A percentile compares a stretch with the other conserved stretches of the same genome.
Evolutionary conservation across 1,139 yeast species (phyloP).

Genomic region (Lodderomyces orthopsilosis): DNA sequence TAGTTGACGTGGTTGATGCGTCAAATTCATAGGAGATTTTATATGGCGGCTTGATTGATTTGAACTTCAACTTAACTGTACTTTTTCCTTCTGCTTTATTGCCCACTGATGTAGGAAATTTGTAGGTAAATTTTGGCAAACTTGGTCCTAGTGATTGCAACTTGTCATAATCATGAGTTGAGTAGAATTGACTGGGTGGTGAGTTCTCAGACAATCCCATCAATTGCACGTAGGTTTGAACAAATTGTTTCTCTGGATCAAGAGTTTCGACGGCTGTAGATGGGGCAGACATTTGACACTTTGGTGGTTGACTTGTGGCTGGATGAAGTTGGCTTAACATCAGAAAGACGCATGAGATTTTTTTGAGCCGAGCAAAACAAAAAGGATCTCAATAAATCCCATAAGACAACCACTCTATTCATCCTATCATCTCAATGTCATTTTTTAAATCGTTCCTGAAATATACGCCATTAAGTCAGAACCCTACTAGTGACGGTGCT

Average conservation of each 20-base stretch:
- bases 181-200: constrained; percentile 26
- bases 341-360: no score
- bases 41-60: constrained; percentile 46
- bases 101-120: constrained; percentile 24
- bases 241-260: constrained; percentile 25
- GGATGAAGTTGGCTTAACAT: no score
- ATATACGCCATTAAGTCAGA: constrained; percentile 34
- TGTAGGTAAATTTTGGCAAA: constrained; percentile 30
- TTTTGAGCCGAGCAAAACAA: no score
- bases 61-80: constrained; percentile 24
- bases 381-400: no score
- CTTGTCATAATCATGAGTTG: constrained; percentile 30
- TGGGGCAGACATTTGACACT: constrained; percentile 7
- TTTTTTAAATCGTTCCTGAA: constrained; percentile 35
- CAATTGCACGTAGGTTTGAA: constrained; percentile 34
- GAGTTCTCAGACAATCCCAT: constrained; percentile 26
- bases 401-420: no score
- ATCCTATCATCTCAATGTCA: no score
- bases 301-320: not conserved
- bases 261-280: constrained; percentile 6
- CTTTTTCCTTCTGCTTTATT: not conserved
- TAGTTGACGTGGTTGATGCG: constrained; percentile 25
- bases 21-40: constrained; percentile 31
- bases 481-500: constrained; percentile 31
- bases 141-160: constrained; percentile 42